Base-by-base conservation (phyloP, 2,329 filamentous ascomycete genomes). In the Paracoccidioides lutzii region DNA sequence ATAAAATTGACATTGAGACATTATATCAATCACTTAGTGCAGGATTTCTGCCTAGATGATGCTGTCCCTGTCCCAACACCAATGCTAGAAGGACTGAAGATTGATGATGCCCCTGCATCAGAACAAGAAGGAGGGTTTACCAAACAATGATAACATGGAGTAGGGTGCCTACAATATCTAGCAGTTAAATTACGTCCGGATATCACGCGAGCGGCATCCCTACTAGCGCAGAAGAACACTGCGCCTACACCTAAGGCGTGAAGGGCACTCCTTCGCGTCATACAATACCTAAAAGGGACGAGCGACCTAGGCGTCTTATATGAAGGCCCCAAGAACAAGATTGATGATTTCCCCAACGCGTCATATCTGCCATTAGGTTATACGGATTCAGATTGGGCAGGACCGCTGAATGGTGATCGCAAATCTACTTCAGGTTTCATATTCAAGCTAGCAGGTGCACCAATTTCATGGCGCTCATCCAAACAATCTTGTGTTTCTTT, bases 401-500 rank as follows among this genome's bases (percentile, higher is more conserved):
- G 15, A 2, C 2, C 28, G 0, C 7, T 49, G 8, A 49, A 49
- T 49, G 46, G 1, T 1, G 14, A 49, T 3, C 6, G 45, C 1
- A 57, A 46, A 35, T 61, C 58, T 4, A 58, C 53, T 0, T 46
- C 50, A 3, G 57, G 59, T 0, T 61, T 54, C 9, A 32, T 59
- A 3, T 62, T 63, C 40, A 43, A 37, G 12, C 41, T 59, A 3
- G 46, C 33, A 10, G 56, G 57, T 1, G 56, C 3, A 14, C 33
- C 55, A n/a, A 57, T 62, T 30, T 57, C 45, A 2, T 61, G 58
- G 58, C 30, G 43, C 35, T 57, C 55, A 6, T 38, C 53, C 37
- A 56, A 59, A 15, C 54, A 63, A 48, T 41, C 7, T 4, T 51
- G 54, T 10, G 52, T 65, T 1, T 51, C 61, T 4, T 32, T n/a